Conservation (phyloP, 2,329 filamentous ascomycete genomes). For the Pseudopithomyces chartarum region DNA sequence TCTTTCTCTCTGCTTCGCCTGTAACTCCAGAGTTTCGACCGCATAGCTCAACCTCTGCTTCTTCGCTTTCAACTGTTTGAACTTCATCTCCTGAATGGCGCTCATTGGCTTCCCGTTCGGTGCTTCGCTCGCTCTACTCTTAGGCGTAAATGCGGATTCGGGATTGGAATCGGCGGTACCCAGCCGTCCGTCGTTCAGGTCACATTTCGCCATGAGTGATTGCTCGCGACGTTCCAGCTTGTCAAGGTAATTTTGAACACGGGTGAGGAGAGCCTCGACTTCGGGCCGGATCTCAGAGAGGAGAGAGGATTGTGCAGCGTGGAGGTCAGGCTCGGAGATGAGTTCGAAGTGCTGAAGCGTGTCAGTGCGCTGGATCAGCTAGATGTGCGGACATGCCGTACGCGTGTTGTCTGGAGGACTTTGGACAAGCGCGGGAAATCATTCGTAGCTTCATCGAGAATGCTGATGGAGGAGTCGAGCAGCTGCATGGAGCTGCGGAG, state of each 20-base stretch:
- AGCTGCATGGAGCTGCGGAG: slow-evolving; percentile 65
- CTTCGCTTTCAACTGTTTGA: slow-evolving; percentile 75
- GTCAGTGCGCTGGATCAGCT: neutral
- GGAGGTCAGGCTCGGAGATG: slow-evolving; percentile 81
- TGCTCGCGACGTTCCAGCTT: slow-evolving; percentile 83
- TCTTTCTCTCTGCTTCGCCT: slow-evolving; percentile 77
- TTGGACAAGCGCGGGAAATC: slow-evolving; percentile 67
- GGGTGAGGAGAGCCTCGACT: slow-evolving; percentile 75
- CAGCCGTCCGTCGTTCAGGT: slow-evolving; percentile 78
- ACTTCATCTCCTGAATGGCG: slow-evolving; percentile 59
- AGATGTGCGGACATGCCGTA: slow-evolving; percentile 39
- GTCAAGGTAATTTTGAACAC: slow-evolving; percentile 82
- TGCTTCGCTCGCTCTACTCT: slow-evolving; percentile 23
- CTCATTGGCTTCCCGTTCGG: slow-evolving; percentile 38
- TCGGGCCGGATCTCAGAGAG: slow-evolving; percentile 90
- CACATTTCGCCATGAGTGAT: slow-evolving; percentile 78
- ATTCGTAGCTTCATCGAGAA: slow-evolving; percentile 65
- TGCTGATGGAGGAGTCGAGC: slow-evolving; percentile 66
- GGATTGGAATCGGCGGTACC: slow-evolving; percentile 41
- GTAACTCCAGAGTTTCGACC: slow-evolving; percentile 82
- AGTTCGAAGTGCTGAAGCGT: slow-evolving; percentile 81
- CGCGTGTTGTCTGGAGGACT: slow-evolving; percentile 66
- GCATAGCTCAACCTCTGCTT: slow-evolving; percentile 86
- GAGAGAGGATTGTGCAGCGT: slow-evolving; percentile 80
- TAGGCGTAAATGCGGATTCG: slow-evolving; percentile 28